Conservation (phyloP, 495 filamentous ascomycete genomes). For the Penicillium manginii region DNA sequence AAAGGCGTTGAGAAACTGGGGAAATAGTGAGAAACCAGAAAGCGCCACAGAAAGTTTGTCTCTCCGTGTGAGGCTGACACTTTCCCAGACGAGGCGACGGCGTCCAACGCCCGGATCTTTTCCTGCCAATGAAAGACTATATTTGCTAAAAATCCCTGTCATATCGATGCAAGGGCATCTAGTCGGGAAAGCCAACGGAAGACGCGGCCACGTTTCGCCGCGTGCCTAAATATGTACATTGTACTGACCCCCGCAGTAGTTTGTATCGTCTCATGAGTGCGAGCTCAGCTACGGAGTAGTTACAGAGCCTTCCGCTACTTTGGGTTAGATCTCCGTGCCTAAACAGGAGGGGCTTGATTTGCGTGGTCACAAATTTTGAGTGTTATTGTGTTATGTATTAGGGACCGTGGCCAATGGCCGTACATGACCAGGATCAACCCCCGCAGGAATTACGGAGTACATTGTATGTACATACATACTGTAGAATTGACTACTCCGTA, state of each 20-base stretch:
- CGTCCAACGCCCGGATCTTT: neutral
- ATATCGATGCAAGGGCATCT: conserved; percentile 20
- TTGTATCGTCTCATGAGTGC: neutral
- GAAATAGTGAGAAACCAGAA: conserved; percentile 1
- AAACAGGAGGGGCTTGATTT: conserved; percentile 3
- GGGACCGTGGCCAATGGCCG: conserved; percentile 4
- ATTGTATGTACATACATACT: neutral
- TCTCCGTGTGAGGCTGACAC: conserved; percentile 6
- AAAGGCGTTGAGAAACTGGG: conserved; percentile 3
- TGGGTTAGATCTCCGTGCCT: conserved; percentile 13
- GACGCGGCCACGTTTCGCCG: conserved; percentile 15
- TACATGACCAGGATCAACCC: neutral
- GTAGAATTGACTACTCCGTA: neutral
- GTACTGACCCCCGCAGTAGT: neutral
- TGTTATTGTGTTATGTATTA: neutral
- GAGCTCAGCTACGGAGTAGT: no score
- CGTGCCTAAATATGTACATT: neutral
- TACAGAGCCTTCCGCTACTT: conserved; percentile 1
- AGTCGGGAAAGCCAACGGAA: conserved; percentile 27
- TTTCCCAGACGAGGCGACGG: neutral
- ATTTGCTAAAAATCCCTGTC: neutral
- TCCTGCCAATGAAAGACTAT: conserved; percentile 5
- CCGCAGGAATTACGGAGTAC: conserved; percentile 7
- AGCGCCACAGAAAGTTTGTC: conserved; percentile 18
- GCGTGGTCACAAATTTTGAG: neutral